Evolutionary conservation across 805 yeast genomes (phyloP).

Genomic region (Zygoascus ofunaensis): DNA sequence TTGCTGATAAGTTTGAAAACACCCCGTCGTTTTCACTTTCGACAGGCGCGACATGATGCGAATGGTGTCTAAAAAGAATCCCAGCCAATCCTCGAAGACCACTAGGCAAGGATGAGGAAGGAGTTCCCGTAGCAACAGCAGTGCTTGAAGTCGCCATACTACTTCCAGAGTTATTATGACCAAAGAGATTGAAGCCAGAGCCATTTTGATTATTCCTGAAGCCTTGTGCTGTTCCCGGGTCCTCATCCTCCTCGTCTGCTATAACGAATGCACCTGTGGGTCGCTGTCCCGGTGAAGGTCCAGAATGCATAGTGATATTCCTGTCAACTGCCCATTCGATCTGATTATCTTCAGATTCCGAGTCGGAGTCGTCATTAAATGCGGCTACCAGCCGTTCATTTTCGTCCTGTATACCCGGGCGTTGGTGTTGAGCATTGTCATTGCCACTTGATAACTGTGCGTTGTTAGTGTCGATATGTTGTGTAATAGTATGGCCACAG

Average conservation of each 20-base stretch:
- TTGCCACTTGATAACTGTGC: too few species aligned
- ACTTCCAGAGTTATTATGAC: neutral
- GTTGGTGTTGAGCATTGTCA: too few species aligned
- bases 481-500: too few species aligned
- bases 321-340: constrained; percentile 10
- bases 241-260: neutral
- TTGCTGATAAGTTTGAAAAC: constrained; percentile 83
- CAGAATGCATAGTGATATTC: neutral
- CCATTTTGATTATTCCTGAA: too few species aligned
- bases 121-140: neutral
- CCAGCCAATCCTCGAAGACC: neutral
- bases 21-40: constrained; percentile 63
- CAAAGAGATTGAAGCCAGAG: neutral
- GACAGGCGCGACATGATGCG: constrained; percentile 1
- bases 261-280: neutral
- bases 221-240: neutral
- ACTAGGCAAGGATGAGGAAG: neutral
- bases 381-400: constrained; percentile 15
- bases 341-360: constrained; percentile 12
- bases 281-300: too few species aligned
- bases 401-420: neutral
- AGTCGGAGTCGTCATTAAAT: constrained; percentile 15
- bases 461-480: too few species aligned
- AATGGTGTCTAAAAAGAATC: neutral
- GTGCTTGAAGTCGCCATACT: neutral